Conservation (phyloP, 176 grass and related monocot species). For the Elaeis guineensis region DNA sequence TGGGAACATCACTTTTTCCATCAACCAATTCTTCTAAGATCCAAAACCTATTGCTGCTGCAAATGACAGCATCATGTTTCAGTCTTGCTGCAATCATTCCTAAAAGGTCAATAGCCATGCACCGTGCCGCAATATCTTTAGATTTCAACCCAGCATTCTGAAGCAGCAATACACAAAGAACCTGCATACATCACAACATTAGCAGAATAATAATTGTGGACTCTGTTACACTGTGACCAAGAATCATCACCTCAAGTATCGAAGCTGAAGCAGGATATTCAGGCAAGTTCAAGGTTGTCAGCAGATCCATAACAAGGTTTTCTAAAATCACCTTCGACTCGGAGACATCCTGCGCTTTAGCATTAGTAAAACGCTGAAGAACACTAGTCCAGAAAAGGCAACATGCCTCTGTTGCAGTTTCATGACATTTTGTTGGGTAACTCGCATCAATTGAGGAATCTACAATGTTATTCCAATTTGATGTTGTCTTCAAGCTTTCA, state of each 20-base stretch:
- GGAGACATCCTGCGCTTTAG: constrained; percentile 80
- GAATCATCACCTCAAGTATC: constrained; percentile 82
- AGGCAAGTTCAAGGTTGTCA: constrained; percentile 73
- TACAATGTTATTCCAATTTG: constrained; percentile 72
- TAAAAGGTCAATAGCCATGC: constrained; percentile 96
- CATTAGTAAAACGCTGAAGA: constrained; percentile 68
- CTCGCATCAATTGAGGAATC: constrained; percentile 66
- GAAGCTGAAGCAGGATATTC: constrained; percentile 94
- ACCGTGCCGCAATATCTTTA: constrained; percentile 81
- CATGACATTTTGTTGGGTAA: constrained; percentile 68
- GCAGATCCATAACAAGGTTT: constrained; percentile 87
- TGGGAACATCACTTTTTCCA: constrained; percentile 22
- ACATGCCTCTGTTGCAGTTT: constrained; percentile 64
- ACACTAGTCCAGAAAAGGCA: constrained; percentile 88
- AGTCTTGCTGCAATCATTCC: constrained; percentile 88
- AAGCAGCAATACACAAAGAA: constrained; percentile 93
- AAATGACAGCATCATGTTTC: constrained; percentile 72
- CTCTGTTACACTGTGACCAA: constrained; percentile 15
- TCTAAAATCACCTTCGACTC: constrained; percentile 92
- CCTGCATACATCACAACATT: constrained; percentile 37
- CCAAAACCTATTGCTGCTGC: constrained; percentile 70
- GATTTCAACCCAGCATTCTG: constrained; percentile 96
- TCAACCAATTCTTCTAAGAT: constrained; percentile 71
- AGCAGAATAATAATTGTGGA: neutral
- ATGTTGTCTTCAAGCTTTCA: constrained; percentile 53